A percentile compares a stretch with the other conserved stretches of the same genome.
These are phyloP conservation scores for Aphanocladium album DNA, from an alignment of 2,329 filamentous ascomycete species.

Conservation along the genomic window DNA sequence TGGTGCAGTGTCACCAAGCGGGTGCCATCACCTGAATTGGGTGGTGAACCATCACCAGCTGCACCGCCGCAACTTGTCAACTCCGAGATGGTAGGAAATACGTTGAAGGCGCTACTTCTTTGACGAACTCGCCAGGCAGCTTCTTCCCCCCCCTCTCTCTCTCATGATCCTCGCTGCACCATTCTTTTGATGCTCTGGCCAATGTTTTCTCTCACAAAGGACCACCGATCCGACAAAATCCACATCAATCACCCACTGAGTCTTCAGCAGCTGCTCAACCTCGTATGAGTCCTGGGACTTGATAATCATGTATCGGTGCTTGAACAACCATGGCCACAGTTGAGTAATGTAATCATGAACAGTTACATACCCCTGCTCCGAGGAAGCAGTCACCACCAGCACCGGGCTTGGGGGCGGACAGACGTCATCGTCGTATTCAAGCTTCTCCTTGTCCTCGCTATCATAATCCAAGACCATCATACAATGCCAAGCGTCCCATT, in stretches of 20 bases:
- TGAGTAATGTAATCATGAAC: conserved; percentile 6
- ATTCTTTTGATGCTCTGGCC: conserved; percentile 1
- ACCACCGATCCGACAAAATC: background rate
- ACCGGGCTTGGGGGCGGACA: background rate
- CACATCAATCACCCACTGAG: conserved; percentile 1
- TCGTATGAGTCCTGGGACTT: background rate
- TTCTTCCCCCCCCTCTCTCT: background rate
- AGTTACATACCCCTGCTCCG: conserved; percentile 2
- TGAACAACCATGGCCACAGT: conserved; percentile 4
- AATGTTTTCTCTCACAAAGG: background rate
- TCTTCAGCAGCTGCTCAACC: background rate
- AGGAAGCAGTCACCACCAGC: conserved; percentile 2
- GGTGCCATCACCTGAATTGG: no score
- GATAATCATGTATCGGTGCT: conserved; percentile 3
- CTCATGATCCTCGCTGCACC: background rate
- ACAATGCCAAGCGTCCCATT: conserved; percentile 4
- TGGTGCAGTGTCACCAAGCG: no score
- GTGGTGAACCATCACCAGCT: no score
- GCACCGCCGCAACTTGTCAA: no score
- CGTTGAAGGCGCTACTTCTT: no score
- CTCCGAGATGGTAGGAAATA: no score
- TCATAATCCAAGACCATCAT: background rate
- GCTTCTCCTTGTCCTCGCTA: background rate
- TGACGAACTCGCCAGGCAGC: background rate
- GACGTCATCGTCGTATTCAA: background rate